phyloP scores from a whole-genome alignment of 2,329 filamentous ascomycete genomes.

The Xylaria sp. region DNA sequence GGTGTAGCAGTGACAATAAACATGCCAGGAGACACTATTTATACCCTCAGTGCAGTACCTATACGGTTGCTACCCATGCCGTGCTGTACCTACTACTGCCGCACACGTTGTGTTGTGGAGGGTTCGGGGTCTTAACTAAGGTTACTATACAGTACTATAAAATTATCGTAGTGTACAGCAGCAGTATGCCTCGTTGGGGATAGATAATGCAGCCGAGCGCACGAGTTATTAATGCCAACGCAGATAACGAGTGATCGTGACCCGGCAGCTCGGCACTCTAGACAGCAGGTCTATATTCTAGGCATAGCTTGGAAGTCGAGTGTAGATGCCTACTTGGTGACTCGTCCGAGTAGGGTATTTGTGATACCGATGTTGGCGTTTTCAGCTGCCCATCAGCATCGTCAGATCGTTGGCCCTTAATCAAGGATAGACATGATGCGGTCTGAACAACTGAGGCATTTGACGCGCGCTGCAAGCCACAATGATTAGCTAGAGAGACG shows the following conservation, averaged over 20 bases:
- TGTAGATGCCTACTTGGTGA: background rate
- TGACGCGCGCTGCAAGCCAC: conserved; percentile 13
- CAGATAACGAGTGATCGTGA: background rate
- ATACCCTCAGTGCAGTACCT: background rate
- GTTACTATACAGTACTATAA: background rate
- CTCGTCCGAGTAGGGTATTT: conserved; percentile 1
- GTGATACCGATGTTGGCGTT: conserved; percentile 3
- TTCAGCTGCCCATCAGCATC: conserved; percentile 19
- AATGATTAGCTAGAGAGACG: background rate
- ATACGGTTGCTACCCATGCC: too few relatives aligned
- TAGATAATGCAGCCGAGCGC: conserved; percentile 15
- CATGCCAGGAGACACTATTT: too few relatives aligned
- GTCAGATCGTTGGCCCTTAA: conserved; percentile 4
- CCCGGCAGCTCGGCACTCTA: conserved; percentile 4
- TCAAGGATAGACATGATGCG: conserved; percentile 2
- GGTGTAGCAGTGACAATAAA: conserved; percentile 9
- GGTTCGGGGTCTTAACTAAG: too few relatives aligned
- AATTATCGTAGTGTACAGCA: background rate
- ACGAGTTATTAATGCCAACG: conserved; percentile 4
- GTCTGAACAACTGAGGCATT: background rate
- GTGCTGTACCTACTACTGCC: too few relatives aligned
- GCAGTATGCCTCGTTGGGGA: conserved; percentile 6
- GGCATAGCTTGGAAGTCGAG: background rate
- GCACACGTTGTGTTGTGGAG: too few relatives aligned
- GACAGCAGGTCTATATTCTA: background rate